Conservation (phyloP, 257 asterid genomes). For the Scutellaria galericulata region DNA sequence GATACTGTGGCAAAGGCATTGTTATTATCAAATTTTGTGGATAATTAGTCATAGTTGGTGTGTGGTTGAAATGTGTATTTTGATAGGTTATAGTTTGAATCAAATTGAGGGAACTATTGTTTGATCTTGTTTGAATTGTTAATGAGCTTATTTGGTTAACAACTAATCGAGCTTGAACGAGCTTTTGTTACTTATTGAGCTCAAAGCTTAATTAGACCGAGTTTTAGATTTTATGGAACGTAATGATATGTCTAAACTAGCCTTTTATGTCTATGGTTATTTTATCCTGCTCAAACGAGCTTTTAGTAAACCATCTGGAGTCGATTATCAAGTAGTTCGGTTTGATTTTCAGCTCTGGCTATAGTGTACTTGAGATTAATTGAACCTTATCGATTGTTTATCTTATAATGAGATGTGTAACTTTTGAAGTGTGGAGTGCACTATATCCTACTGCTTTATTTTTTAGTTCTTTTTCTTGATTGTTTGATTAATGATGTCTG, state of each 20-base stretch:
- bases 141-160: background rate
- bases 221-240: too few species aligned
- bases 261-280: too few species aligned
- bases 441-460: conserved; percentile 38
- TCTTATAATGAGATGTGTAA: background rate
- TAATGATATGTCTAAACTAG: background rate
- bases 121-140: background rate
- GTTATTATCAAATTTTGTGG: background rate
- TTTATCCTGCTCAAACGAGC: background rate
- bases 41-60: background rate
- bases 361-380: background rate
- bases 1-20: background rate
- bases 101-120: background rate
- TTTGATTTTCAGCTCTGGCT: background rate
- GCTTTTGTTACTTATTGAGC: too few species aligned
- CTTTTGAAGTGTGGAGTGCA: conserved; percentile 51
- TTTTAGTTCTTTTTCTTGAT: background rate
- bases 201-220: too few species aligned
- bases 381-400: background rate
- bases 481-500: conserved; percentile 17
- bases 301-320: background rate
- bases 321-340: background rate
- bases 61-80: background rate
- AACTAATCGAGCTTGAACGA: background rate
- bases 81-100: background rate